A percentile compares a stretch with the other conserved stretches of the same genome.
Conservation (phyloP, 257 asterid genomes). For the Anisodus tanguticus region DNA sequence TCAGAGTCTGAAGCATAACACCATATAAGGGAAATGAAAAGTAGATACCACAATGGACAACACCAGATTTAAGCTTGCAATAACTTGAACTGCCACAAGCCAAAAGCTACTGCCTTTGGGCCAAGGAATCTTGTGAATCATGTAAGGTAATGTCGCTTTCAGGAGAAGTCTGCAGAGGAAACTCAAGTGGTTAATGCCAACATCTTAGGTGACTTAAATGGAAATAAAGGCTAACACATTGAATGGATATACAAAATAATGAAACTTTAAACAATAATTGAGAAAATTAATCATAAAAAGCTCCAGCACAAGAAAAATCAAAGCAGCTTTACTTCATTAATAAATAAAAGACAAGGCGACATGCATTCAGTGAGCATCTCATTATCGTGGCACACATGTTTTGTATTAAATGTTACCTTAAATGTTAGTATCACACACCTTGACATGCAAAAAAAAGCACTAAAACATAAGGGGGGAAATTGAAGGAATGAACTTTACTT, state of each 20-base stretch:
- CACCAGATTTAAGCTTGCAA: conserved; percentile 83
- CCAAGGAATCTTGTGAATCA: conserved; percentile 66
- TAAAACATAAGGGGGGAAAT: background rate
- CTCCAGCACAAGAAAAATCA: conserved; percentile 4
- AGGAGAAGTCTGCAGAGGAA: conserved; percentile 63
- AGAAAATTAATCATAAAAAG: background rate
- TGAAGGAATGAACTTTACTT: background rate
- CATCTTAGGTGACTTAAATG: background rate
- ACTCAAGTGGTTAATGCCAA: background rate
- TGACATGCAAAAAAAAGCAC: background rate
- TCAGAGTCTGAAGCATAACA: conserved; percentile 15
- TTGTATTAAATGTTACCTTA: background rate
- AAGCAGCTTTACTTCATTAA: background rate
- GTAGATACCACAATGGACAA: conserved; percentile 67
- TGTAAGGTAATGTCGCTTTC: conserved; percentile 57
- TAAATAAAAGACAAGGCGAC: background rate
- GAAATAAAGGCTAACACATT: background rate
- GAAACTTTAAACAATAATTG: background rate
- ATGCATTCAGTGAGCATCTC: background rate
- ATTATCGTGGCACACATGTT: conserved; percentile 4
- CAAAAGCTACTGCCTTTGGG: conserved; percentile 81
- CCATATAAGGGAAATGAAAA: background rate
- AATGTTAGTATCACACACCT: conserved; percentile 10
- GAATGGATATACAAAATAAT: conserved; percentile 14
- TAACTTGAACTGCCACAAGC: conserved; percentile 74